Percentiles rank a stretch among this genome's conserved stretches.
phyloP scores from a whole-genome alignment of 2,329 filamentous ascomycete species.

The Phaeosphaeria sp. region DNA sequence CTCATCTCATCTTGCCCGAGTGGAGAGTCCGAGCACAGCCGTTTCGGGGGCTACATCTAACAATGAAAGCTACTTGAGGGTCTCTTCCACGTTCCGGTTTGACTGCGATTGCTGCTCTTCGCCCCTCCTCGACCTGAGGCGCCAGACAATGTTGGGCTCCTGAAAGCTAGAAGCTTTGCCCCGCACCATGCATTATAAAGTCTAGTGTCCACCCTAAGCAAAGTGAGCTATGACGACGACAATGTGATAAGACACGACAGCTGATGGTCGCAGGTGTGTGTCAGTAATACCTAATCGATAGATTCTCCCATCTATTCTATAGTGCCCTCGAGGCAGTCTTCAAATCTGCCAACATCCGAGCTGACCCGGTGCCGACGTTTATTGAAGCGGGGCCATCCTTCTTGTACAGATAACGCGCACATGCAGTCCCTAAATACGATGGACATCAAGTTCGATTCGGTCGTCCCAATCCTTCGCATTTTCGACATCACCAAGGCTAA shows the following conservation, averaged over 20 bases:
- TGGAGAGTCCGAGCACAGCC: too few species aligned
- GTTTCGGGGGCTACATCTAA: too few species aligned
- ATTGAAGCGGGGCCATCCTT: background rate
- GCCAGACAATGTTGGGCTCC: background rate
- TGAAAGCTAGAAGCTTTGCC: background rate
- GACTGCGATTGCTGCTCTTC: too few species aligned
- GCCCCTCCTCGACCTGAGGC: too few species aligned
- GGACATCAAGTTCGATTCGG: conserved; percentile 6
- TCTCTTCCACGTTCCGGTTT: too few species aligned
- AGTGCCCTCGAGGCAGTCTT: background rate
- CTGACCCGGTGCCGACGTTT: background rate
- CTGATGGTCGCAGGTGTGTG: background rate
- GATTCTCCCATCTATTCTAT: background rate
- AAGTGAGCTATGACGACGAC: too few species aligned
- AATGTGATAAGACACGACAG: background rate
- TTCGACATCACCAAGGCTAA: conserved; percentile 8
- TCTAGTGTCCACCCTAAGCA: background rate
- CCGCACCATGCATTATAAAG: background rate
- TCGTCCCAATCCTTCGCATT: conserved; percentile 9
- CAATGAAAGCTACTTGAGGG: too few species aligned
- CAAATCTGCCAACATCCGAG: background rate
- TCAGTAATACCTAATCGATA: background rate
- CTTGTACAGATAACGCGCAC: background rate
- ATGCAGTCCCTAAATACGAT: background rate
- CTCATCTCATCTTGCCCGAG: too few species aligned